Percentiles rank a stretch among this genome's conserved stretches.
Evolutionary conservation across 768 basidiomycete species (phyloP).

Genomic region (Termitomyces eurrhizus): DNA sequence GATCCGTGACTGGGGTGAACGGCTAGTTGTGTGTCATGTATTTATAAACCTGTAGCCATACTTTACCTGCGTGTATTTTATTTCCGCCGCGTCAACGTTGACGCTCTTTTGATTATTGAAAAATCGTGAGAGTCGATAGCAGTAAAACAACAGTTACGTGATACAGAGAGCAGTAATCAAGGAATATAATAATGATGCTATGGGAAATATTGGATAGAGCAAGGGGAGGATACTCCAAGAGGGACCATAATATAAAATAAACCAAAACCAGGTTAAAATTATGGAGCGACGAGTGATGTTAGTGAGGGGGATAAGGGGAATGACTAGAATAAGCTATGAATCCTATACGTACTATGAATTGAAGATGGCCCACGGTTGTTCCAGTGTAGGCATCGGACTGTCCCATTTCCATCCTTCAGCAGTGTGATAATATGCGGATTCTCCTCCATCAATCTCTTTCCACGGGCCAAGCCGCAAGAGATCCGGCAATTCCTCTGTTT

Average conservation of each 20-base stretch:
- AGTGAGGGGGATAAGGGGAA: conserved; percentile 15
- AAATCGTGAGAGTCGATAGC: conserved; percentile 59
- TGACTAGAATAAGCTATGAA: conserved; percentile 32
- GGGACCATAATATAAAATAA: conserved; percentile 33
- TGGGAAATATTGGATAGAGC: conserved; percentile 21
- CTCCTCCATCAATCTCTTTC: conserved; percentile 74
- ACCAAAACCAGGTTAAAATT: conserved; percentile 21
- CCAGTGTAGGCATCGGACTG: conserved; percentile 55
- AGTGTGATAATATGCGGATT: conserved; percentile 62
- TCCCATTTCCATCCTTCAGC: conserved; percentile 70
- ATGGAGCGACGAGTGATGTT: conserved; percentile 16
- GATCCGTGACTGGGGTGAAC: background rate
- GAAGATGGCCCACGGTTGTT: conserved; percentile 74
- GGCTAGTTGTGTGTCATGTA: background rate
- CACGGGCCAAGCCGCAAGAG: conserved; percentile 54
- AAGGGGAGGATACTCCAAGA: conserved; percentile 34
- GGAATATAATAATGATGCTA: conserved; percentile 32
- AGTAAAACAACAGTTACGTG: conserved; percentile 56
- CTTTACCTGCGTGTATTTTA: background rate
- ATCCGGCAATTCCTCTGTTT: conserved; percentile 53
- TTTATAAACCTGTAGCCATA: background rate
- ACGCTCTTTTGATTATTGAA: conserved; percentile 22
- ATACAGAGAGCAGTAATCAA: conserved; percentile 52
- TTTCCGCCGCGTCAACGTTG: background rate
- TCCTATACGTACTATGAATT: conserved; percentile 41